phyloP scores from a whole-genome alignment of 225 moss, liverwort and hornwort species.

The Anthoceros angustus region DNA sequence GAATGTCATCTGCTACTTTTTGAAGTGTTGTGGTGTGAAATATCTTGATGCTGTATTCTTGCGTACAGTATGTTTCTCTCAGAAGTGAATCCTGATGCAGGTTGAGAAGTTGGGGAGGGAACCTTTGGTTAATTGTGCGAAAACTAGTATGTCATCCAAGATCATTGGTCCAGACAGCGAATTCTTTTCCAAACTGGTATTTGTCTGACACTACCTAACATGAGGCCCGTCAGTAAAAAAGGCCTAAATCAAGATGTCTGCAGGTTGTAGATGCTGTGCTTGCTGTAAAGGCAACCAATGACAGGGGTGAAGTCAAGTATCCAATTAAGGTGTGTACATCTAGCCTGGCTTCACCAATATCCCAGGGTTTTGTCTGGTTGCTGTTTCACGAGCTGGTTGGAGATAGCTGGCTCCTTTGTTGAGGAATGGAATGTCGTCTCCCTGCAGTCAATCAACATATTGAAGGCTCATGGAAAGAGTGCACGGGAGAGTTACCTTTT shows the following conservation, averaged over 20 bases:
- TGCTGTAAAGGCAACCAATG: constrained; percentile 54
- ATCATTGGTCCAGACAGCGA: constrained; percentile 78
- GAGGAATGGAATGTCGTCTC: constrained; percentile 4
- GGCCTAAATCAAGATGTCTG: neutral
- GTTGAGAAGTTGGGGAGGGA: constrained; percentile 90
- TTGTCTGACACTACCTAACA: neutral
- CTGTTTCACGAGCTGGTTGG: neutral
- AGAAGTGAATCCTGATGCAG: constrained; percentile 14
- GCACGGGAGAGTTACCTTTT: constrained; percentile 74
- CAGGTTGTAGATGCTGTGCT: constrained; percentile 75
- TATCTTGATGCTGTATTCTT: neutral
- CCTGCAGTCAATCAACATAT: constrained; percentile 56
- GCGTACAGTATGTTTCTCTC: neutral
- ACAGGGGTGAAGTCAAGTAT: constrained; percentile 64
- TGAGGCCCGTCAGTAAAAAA: no score
- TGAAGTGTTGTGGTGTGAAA: neutral
- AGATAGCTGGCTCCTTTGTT: neutral
- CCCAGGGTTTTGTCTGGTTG: neutral
- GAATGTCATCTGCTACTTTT: neutral
- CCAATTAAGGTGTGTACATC: constrained; percentile 45
- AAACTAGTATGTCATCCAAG: constrained; percentile 91
- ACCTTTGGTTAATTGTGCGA: constrained; percentile 61
- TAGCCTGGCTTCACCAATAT: neutral
- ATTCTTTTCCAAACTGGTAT: constrained; percentile 78
- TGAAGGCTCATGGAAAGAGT: constrained; percentile 84